Evolutionary conservation across 2,329 filamentous ascomycete genomes (phyloP), one percentile per base, ranked within the genome.

Genomic region (Myriosclerotinia curreyana): DNA sequence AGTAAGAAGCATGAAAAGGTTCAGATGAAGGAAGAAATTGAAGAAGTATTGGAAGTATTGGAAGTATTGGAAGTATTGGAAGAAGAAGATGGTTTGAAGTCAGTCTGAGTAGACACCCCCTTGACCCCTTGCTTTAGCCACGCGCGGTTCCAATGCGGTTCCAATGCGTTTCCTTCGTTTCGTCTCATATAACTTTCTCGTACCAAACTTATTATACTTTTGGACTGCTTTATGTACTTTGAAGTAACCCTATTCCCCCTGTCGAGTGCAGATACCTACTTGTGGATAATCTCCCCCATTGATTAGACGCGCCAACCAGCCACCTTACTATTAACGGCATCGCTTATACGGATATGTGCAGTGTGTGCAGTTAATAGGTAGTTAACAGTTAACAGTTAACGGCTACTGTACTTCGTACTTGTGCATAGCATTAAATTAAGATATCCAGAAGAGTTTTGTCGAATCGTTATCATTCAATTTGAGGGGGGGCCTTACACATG

Each of bases 221-320:
- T 28, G 38, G 15, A 31, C 38, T 42, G 17, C 17, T 12, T 11
- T 53, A 20, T 28, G 38, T 42, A 40, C n/a, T n/a, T 15, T 54
- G 8, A 46, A 48, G 28, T 46, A 58, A 48, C 42, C 42, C 40
- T 42, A 22, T 42, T 42, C 25, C 52, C 61, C 61, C 61, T 63
- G 61, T 63, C 53, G 28, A 44, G 44, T 63, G 53, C 61, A 63
- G 52, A 56, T 46, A 34, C 28, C 28, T 31, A 3, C 5, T 11
- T 46, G 25, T 31, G 17, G 11, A 20, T 17, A 63, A 38, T 40
- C 40, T 46, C 50, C 52, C 52, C 53, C 61, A 59, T 48, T 50
- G 31, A 51, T 50, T 63, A 63, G 46, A 63, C 61, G 61, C 61
- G 61, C 52, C 34, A 34, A 34, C 11, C 25, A 58, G 55, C 55